Percentiles rank a stretch among this genome's conserved stretches.
Evolutionary conservation across 805 yeast species (phyloP).

Genomic region (Starmerella floricola): DNA sequence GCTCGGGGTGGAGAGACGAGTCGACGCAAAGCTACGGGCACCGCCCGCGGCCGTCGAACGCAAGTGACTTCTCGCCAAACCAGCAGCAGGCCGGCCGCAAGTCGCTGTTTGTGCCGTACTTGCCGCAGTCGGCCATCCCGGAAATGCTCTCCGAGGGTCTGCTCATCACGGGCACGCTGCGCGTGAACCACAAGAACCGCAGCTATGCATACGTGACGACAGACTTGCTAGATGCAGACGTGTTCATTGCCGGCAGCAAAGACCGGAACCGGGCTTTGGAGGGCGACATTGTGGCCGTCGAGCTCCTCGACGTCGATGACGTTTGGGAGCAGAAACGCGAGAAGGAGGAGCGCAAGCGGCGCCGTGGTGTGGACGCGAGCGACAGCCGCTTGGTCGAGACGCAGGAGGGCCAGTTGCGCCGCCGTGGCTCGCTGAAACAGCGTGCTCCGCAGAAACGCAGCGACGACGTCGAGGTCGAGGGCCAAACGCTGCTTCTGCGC

Average conservation of each 20-base stretch:
- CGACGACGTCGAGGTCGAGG: slow-evolving; percentile 97
- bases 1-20: not conserved
- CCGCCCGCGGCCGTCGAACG: slow-evolving; percentile 16
- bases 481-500: slow-evolving; percentile 77
- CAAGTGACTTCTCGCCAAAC: slow-evolving; percentile 12
- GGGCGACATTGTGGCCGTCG: slow-evolving; percentile 94
- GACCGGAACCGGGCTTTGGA: slow-evolving; percentile 96
- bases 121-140: slow-evolving; percentile 87
- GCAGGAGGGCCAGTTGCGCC: slow-evolving; percentile 34
- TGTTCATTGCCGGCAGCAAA: slow-evolving; percentile 94
- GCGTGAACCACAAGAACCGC: slow-evolving; percentile 92
- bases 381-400: slow-evolving; percentile 11
- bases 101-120: slow-evolving; percentile 87
- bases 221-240: slow-evolving; percentile 88
- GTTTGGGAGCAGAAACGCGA: slow-evolving; percentile 96
- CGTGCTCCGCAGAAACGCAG: slow-evolving; percentile 95
- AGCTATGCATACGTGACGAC: slow-evolving; percentile 98
- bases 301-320: slow-evolving; percentile 85
- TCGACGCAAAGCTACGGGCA: slow-evolving; percentile 2
- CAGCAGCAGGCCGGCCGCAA: slow-evolving; percentile 24
- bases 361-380: slow-evolving; percentile 41
- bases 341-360: slow-evolving; percentile 91
- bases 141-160: slow-evolving; percentile 80
- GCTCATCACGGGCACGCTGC: slow-evolving; percentile 77
- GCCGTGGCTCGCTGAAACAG: slow-evolving; percentile 85